Evolutionary conservation across 345 rosid genomes (phyloP).

Genomic region (Hypericum perforatum): DNA sequence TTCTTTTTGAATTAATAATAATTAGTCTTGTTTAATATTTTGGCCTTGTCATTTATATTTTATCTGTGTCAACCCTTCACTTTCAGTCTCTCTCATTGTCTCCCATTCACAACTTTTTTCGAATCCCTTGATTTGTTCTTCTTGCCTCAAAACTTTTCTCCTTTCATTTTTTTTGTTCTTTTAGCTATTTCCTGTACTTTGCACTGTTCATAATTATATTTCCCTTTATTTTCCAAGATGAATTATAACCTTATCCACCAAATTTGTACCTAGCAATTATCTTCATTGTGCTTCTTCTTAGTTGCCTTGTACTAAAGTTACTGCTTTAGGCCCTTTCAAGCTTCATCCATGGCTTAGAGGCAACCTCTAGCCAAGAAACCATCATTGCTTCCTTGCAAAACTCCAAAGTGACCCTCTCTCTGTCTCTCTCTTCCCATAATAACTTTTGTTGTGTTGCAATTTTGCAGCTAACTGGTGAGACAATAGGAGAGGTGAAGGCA

Average conservation of each 20-base stretch:
- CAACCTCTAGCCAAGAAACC: conserved; percentile 28
- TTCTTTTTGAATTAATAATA: conserved; percentile 7
- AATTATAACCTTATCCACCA: conserved; percentile 20
- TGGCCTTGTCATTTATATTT: conserved; percentile 17
- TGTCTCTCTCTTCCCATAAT: neutral
- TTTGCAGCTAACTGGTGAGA: conserved; percentile 95
- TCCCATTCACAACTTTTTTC: conserved; percentile 14
- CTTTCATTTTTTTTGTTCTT: neutral
- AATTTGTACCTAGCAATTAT: conserved; percentile 1
- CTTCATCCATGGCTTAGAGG: conserved; percentile 1
- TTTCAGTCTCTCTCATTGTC: neutral
- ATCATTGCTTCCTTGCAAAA: conserved; percentile 49
- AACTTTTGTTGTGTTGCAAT: neutral
- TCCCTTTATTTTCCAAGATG: conserved; percentile 6
- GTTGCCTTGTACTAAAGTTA: conserved; percentile 15
- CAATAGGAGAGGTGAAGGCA: conserved; percentile 99
- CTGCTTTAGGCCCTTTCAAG: neutral
- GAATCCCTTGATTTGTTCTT: conserved; percentile 11
- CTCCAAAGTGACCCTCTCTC: conserved; percentile 21
- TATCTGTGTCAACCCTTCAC: neutral
- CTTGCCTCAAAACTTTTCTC: conserved; percentile 4
- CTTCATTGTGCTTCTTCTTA: conserved; percentile 17
- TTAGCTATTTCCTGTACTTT: conserved; percentile 4
- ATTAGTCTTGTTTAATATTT: conserved; percentile 12
- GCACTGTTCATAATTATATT: neutral